Evolutionary conservation across 2,329 filamentous ascomycete species (phyloP).

Genomic region (Ascochyta viciae-villosae): DNA sequence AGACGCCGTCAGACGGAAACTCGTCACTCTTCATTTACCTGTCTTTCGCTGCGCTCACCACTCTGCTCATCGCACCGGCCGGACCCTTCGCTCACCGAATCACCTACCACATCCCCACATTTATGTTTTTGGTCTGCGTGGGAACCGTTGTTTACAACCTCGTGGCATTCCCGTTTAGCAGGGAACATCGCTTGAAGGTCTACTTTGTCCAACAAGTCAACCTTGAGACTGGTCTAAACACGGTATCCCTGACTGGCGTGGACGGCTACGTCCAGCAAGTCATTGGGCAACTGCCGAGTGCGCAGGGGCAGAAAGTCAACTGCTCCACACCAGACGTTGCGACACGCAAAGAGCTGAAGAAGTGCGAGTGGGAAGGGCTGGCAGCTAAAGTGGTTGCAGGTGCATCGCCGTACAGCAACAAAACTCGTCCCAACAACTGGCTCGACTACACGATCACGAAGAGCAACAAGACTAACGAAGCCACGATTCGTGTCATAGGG

Average conservation of each 20-base stretch:
- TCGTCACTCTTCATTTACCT: conserved; percentile 75
- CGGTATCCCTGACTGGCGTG: conserved; percentile 60
- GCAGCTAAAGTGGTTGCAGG: conserved; percentile 68
- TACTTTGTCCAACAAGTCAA: conserved; percentile 86
- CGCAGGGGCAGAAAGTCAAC: conserved; percentile 63
- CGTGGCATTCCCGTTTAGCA: conserved; percentile 85
- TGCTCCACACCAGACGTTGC: conserved; percentile 51
- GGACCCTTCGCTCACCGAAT: conserved; percentile 87
- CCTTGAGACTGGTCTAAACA: conserved; percentile 72
- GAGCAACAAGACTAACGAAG: conserved; percentile 57
- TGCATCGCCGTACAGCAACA: conserved; percentile 31
- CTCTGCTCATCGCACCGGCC: conserved; percentile 76
- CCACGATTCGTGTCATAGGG: conserved; percentile 71
- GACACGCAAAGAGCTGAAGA: conserved; percentile 60
- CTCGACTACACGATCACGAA: conserved; percentile 69
- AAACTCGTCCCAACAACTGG: conserved; percentile 55
- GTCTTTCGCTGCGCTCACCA: conserved; percentile 69
- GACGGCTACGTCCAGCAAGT: conserved; percentile 58
- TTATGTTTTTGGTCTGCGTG: conserved; percentile 75
- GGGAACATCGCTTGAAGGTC: conserved; percentile 79
- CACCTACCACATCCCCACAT: conserved; percentile 79
- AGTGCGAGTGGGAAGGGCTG: conserved; percentile 76
- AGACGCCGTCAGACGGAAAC: conserved; percentile 86
- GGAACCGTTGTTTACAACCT: conserved; percentile 87
- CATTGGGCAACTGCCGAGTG: conserved; percentile 73